Evolutionary conservation across 1,139 yeast genomes (phyloP), one percentile per base, ranked within the genome.

Genomic region (Spencermartinsiella ligniputridi): DNA sequence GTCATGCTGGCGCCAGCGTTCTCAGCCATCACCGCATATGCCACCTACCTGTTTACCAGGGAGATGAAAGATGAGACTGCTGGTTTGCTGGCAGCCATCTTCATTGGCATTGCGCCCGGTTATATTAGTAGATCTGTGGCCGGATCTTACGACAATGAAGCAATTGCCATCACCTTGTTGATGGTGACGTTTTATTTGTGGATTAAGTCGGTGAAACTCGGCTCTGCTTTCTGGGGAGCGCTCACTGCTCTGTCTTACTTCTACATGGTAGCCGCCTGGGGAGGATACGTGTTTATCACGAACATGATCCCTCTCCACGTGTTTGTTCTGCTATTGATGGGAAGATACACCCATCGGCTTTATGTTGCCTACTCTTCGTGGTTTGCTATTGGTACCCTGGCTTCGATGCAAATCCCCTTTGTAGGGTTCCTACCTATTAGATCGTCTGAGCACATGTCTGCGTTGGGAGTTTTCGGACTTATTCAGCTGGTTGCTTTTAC

Each of bases 221-320:
- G 99, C 25, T 86, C 96, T 2, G 83, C 89, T 15, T 75, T 86
- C 55, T 87, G 83, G 73, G 95, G 90, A 16, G 76, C 94, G 3
- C 69, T 84, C 57, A 81, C 97, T 29, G 95, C 98, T 2, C 66
- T 88, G 39, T 84, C 83, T 58, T 94, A 94, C 71, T 94, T 94
- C 67, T 94, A 94, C 74, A 94, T 94, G 99, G 99, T 94, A 42
- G 83, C 96, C 43, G 98, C 99, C n/a, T 94, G 99, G 99, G 98
- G 98, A 73, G 99, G 99, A 18, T 94, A 94, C 63, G 99, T 92
- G 41, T 94, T 94, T 72, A 94, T 94, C 69, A 94, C 98, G 50
- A 94, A 94, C 70, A 81, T 94, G 74, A 88, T 94, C 59, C 99
- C 99, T 42, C 74, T 94, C 58, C 99, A 94, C 65, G 89, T 90